phyloP scores from a whole-genome alignment of 768 basidiomycete species.

The Psilocybe cubensis region DNA sequence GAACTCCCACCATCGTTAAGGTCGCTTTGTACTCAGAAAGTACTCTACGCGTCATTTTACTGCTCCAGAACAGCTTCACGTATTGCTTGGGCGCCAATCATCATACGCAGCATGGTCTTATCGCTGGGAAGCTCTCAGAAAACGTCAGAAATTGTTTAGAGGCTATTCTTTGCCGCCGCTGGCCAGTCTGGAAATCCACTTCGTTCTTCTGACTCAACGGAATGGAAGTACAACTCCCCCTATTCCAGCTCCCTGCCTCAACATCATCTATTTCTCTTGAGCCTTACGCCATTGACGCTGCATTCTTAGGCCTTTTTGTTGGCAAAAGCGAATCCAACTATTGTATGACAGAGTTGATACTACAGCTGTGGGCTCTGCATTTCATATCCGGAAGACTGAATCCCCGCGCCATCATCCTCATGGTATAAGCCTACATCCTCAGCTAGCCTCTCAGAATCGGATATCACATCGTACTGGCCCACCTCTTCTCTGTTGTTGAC shows the following conservation, averaged over 20 bases:
- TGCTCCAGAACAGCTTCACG: no score
- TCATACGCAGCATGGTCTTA: background rate
- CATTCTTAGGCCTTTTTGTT: conserved; percentile 4
- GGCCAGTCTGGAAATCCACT: background rate
- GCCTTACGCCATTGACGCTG: conserved; percentile 7
- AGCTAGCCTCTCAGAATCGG: no score
- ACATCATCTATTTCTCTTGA: background rate
- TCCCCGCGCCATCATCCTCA: conserved; percentile 2
- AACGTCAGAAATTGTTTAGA: background rate
- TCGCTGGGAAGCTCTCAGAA: conserved; percentile 1
- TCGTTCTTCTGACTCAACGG: background rate
- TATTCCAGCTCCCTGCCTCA: background rate
- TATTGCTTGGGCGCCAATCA: conserved; percentile 15
- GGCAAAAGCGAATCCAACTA: background rate
- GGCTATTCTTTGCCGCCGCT: background rate
- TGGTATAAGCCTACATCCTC: no score
- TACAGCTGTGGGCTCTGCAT: background rate
- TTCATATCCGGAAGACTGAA: background rate
- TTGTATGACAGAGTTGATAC: background rate
- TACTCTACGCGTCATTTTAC: background rate
- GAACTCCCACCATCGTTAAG: conserved; percentile 12
- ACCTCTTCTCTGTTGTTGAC: background rate
- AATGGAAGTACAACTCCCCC: conserved; percentile 13
- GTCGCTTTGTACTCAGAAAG: conserved; percentile 2
- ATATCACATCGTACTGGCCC: background rate